Base-by-base conservation (phyloP, 2,329 filamentous ascomycete genomes). In the Sclerotinia sclerotiorum region DNA sequence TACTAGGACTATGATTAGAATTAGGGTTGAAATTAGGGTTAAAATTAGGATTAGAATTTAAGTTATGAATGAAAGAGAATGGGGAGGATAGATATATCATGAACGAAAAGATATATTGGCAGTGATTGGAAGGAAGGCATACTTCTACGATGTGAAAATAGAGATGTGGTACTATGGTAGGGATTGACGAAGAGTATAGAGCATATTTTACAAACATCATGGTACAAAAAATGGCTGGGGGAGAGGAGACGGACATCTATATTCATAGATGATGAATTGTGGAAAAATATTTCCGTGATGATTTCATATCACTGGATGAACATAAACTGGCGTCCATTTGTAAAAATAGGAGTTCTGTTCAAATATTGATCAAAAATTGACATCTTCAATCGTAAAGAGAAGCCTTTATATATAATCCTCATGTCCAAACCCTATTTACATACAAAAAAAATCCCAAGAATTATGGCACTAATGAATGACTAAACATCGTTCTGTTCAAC, bases 371-470 rank as follows among this genome's bases (percentile, higher is more conserved):
- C 32, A 15, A n/a, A 24, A 27, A 51, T 39, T 51, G 7, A 49
- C n/a, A 8, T 51, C 2, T n/a, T 49, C 7, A 11, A 51, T 39
- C 27, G 2, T 27, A 7, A 39, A 15, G 15, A 35, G 27, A 17
- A 21, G 46, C 46, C 46, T 46, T 62, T 51, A 51, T 62, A 62
- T 62, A 51, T 62, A 39, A 62, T 39, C 27, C 21, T 27, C 13
- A 62, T 62, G 8, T 39, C 60, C 60, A 39, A 51, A 51, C 13
- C 29, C 46, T 51, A 62, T 51, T 27, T 62, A 24, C 46, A 62
- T 62, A 19, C 46, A 62, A 51, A 11, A 5, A 51, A 27, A 8
- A 4, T 15, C 39, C 21, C 29, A 49, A 35, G 51, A 49, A 39
- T 24, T 19, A 51, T 62, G 60, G 46, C 13, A 51, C 39, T 39